Percentiles rank a stretch among this genome's conserved stretches.
These are phyloP conservation scores for Nannochloropsis salina DNA, from an alignment of 108 stramenopile species.

Conservation along the genomic window DNA sequence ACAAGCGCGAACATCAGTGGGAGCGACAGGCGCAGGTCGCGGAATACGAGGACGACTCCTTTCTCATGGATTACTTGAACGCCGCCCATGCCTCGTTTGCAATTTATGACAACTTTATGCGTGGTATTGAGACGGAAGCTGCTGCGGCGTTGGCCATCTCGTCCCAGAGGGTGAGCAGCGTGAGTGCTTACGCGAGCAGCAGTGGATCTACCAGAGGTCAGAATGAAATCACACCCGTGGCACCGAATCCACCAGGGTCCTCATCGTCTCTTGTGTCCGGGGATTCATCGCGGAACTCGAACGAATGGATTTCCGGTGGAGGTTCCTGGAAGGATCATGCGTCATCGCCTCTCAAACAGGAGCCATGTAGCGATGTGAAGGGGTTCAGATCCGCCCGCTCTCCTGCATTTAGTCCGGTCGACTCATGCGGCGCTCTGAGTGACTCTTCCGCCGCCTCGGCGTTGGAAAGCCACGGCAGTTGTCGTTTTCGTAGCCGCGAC, in stretches of 20 bases:
- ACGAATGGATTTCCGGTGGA: too few species aligned
- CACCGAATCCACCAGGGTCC: too few species aligned
- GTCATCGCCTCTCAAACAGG: too few species aligned
- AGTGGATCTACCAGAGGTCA: neutral
- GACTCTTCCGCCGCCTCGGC: neutral
- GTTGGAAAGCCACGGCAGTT: neutral
- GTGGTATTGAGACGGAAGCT: neutral
- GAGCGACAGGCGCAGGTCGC: neutral
- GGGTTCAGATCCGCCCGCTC: neutral
- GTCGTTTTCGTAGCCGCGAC: neutral
- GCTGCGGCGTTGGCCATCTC: neutral
- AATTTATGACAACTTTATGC: neutral
- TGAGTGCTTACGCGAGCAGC: neutral
- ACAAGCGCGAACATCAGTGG: neutral
- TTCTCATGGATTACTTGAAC: neutral
- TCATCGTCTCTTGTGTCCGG: too few species aligned
- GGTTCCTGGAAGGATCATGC: too few species aligned
- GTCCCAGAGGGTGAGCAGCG: neutral
- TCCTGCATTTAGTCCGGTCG: neutral
- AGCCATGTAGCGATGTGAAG: too few species aligned
- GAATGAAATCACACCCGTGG: too few species aligned
- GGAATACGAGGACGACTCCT: neutral
- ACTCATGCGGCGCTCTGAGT: neutral
- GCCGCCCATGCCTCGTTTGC: neutral
- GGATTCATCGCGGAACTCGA: too few species aligned